Conservation (phyloP, 202 grass and related monocot species). For the Alloteropsis angusta region DNA sequence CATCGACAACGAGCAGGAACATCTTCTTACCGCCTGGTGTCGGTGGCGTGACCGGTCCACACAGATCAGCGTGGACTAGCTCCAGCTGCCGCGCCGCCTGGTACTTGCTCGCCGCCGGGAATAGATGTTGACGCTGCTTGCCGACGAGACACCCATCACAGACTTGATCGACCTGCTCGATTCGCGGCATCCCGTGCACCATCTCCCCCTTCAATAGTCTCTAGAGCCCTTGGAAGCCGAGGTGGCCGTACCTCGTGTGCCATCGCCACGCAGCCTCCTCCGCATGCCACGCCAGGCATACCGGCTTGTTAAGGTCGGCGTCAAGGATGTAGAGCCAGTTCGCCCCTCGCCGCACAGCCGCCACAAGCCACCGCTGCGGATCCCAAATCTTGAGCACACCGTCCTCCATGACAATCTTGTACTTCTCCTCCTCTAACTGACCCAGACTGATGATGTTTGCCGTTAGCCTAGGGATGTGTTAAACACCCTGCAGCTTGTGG, state of each 20-base stretch:
- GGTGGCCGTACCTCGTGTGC: background rate
- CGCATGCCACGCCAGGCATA: background rate
- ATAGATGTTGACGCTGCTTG: no score
- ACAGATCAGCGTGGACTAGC: background rate
- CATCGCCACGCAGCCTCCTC: background rate
- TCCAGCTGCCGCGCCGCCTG: no score
- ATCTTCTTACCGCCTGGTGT: background rate
- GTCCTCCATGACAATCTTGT: background rate
- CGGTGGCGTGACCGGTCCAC: background rate
- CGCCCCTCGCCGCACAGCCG: fast-evolving
- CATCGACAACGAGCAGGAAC: background rate
- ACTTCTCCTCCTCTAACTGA: background rate
- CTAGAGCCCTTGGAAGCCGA: fast-evolving
- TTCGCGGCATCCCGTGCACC: fast-evolving
- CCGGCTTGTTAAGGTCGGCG: background rate
- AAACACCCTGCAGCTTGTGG: no score
- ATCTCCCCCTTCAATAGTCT: background rate
- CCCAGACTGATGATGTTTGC: background rate
- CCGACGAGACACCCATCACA: no score
- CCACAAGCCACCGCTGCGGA: background rate
- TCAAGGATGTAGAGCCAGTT: background rate
- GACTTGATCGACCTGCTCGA: background rate
- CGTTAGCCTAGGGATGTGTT: background rate
- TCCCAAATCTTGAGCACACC: background rate
- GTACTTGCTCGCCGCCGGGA: no score